phyloP scores from a whole-genome alignment of 495 filamentous ascomycete genomes.

The Daldinia decipiens region DNA sequence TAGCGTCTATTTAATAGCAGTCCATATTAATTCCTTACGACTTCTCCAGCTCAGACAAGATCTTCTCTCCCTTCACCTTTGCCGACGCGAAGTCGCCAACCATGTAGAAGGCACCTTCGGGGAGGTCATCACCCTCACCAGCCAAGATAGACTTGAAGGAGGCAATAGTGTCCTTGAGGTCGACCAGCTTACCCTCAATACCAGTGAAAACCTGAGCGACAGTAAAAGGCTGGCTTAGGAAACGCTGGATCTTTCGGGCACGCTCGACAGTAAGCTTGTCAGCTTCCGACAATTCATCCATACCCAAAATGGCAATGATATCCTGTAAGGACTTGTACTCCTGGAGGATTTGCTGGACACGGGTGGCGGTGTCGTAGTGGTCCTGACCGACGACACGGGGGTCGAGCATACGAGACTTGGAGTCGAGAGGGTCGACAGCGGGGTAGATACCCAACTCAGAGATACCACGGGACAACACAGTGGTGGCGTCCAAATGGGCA shows the following conservation, averaged over 20 bases:
- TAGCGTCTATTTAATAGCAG: slow-evolving; percentile 50
- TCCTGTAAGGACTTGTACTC: slow-evolving; percentile 99
- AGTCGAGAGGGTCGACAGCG: slow-evolving; percentile 98
- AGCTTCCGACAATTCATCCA: slow-evolving; percentile 98
- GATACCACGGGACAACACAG: slow-evolving; percentile 99
- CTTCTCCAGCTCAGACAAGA: slow-evolving; percentile 92
- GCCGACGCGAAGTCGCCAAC: slow-evolving; percentile 95
- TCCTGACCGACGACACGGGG: slow-evolving; percentile 97
- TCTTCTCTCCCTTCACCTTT: slow-evolving; percentile 98
- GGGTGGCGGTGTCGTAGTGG: slow-evolving; percentile 93
- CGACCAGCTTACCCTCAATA: slow-evolving; percentile 97
- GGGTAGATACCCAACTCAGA: slow-evolving; percentile 99
- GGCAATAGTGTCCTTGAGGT: slow-evolving; percentile 96
- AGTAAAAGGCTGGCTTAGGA: slow-evolving; percentile 98
- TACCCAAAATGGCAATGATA: slow-evolving; percentile 99
- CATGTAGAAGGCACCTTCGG: slow-evolving; percentile 98
- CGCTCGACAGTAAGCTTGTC: slow-evolving; percentile 99
- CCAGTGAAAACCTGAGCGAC: slow-evolving; percentile 98
- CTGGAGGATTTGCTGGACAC: slow-evolving; percentile 98
- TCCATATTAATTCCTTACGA: slow-evolving; percentile 61
- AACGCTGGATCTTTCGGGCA: slow-evolving; percentile 99
- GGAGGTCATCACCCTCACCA: slow-evolving; percentile 94
- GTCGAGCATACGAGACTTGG: slow-evolving; percentile 99
- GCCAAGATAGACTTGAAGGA: slow-evolving; percentile 98
- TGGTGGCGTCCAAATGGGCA: slow-evolving; percentile 99